phyloP scores from a whole-genome alignment of 352 stramenopile species.

The Pseudoperonospora humuli region DNA sequence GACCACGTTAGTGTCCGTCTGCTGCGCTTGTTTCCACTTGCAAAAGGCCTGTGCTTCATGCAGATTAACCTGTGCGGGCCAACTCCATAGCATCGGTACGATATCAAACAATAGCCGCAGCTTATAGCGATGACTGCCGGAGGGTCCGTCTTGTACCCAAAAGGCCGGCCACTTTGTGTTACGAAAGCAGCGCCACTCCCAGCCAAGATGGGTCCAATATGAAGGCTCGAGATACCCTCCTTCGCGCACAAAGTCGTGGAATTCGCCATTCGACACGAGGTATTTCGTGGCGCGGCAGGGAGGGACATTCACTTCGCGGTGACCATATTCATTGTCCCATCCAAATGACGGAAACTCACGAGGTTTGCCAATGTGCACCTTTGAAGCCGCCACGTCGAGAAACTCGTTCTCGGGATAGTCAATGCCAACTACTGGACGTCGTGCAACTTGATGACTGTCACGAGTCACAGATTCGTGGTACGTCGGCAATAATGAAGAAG shows the following conservation, averaged over 20 bases:
- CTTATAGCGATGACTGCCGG: constrained; percentile 91
- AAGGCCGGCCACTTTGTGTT: constrained; percentile 96
- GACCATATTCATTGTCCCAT: constrained; percentile 98
- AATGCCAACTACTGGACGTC: constrained; percentile 55
- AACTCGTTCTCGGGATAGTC: constrained; percentile 90
- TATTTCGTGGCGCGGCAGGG: constrained; percentile 86
- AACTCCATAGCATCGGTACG: constrained; percentile 92
- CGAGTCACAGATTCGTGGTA: constrained; percentile 52
- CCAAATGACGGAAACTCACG: constrained; percentile 90
- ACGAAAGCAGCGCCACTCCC: constrained; percentile 92
- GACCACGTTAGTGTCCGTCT: constrained; percentile 45
- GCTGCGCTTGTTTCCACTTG: constrained; percentile 76
- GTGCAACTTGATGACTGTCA: constrained; percentile 29
- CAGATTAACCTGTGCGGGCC: constrained; percentile 93
- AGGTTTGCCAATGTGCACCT: constrained; percentile 87
- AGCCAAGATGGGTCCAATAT: constrained; percentile 90
- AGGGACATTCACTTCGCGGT: constrained; percentile 77
- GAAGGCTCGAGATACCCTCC: constrained; percentile 88
- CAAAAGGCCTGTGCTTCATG: constrained; percentile 93
- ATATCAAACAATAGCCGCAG: constrained; percentile 90
- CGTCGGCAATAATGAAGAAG: constrained; percentile 74
- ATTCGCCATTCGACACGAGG: constrained; percentile 95
- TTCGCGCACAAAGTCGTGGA: constrained; percentile 90
- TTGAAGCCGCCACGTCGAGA: constrained; percentile 57
- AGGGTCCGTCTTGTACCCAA: constrained; percentile 88